Evolutionary conservation across 2,329 filamentous ascomycete genomes (phyloP).

Genomic region (Aotearoamyces nothofagi): DNA sequence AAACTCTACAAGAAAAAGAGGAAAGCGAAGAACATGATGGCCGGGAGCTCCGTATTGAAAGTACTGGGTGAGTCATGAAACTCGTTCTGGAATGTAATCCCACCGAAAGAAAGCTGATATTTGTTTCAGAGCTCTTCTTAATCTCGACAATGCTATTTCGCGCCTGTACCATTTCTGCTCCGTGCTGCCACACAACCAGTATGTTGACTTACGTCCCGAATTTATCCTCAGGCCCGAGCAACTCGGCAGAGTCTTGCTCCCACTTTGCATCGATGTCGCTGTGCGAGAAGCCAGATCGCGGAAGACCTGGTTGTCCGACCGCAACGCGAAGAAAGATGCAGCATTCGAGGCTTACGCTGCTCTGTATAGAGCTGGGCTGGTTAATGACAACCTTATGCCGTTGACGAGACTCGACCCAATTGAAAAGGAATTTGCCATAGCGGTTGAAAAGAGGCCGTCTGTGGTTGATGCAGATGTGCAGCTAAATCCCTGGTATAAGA

Average conservation of each 20-base stretch:
- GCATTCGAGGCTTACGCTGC: conserved; percentile 65
- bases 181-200: conserved; percentile 38
- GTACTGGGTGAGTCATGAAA: conserved; percentile 22
- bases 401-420: conserved; percentile 25
- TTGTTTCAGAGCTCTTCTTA: conserved; percentile 44
- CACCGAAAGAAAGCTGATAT: conserved; percentile 5
- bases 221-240: conserved; percentile 31
- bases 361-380: conserved; percentile 53
- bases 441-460: conserved; percentile 14
- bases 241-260: conserved; percentile 52
- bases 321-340: conserved; percentile 62
- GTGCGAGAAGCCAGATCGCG: conserved; percentile 38
- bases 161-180: conserved; percentile 75
- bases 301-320: conserved; percentile 52
- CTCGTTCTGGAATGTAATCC: conserved; percentile 1
- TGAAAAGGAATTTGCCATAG: conserved; percentile 22
- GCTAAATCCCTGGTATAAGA: conserved; percentile 22
- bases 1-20: conserved; percentile 11
- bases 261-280: conserved; percentile 48
- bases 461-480: conserved; percentile 17
- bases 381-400: conserved; percentile 70
- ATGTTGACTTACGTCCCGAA: conserved; percentile 49
- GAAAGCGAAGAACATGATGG: conserved; percentile 18
- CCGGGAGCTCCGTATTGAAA: conserved; percentile 24
- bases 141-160: conserved; percentile 55